Conservation (phyloP, 1,139 yeast species). For the Suhomyces taliae region DNA sequence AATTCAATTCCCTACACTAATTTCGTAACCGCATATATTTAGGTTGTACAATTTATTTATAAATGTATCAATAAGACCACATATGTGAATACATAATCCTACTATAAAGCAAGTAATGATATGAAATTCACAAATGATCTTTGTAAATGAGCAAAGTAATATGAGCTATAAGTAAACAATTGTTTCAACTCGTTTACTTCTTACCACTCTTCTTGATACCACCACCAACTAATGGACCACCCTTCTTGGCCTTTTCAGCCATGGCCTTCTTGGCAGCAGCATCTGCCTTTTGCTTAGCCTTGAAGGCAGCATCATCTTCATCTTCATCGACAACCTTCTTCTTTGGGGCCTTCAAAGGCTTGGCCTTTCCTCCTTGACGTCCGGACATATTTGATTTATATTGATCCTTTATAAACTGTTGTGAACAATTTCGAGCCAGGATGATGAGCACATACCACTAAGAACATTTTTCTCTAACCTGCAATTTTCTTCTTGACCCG, state of each 20-base stretch:
- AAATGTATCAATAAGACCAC: too few species aligned
- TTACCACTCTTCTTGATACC: conserved; percentile 91
- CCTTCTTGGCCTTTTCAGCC: conserved; percentile 83
- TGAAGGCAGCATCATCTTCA: conserved; percentile 87
- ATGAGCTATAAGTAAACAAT: neutral
- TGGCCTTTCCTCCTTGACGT: conserved; percentile 74
- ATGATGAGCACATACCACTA: neutral
- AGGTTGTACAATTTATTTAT: too few species aligned
- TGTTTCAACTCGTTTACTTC: conserved; percentile 34
- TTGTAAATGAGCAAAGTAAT: too few species aligned
- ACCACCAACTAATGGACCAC: conserved; percentile 90
- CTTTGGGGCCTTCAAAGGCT: conserved; percentile 69
- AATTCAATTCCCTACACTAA: too few species aligned
- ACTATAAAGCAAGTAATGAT: too few species aligned
- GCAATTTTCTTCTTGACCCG: neutral
- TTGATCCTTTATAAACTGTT: neutral
- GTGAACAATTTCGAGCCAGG: too few species aligned
- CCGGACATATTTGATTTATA: conserved; percentile 51
- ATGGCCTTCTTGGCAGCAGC: conserved; percentile 90
- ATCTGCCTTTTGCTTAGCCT: conserved; percentile 92
- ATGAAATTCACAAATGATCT: too few species aligned
- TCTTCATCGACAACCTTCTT: conserved; percentile 75
- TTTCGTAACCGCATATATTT: too few species aligned
- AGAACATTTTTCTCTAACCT: neutral
- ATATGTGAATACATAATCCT: too few species aligned